Percentiles rank a stretch among this genome's conserved stretches.
Conservation (phyloP, 306 rosid genomes). For the Glycine latifolia region DNA sequence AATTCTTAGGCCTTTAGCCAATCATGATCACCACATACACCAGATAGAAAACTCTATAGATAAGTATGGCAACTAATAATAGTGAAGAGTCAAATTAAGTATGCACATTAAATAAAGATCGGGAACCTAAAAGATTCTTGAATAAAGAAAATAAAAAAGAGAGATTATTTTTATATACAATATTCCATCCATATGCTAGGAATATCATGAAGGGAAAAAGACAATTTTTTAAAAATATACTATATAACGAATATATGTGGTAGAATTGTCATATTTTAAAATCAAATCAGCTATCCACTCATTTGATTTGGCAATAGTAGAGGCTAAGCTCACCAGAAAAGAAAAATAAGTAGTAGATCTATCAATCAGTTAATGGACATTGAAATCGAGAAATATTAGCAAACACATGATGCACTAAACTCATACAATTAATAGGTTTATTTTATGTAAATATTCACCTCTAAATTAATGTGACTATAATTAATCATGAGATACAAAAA, state of each 20-base stretch:
- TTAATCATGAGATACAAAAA: neutral
- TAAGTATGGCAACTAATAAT: neutral
- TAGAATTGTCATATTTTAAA: neutral
- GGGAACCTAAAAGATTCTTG: neutral
- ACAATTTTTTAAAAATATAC: neutral
- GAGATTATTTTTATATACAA: neutral
- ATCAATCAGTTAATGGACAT: too few species aligned
- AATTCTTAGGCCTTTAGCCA: neutral
- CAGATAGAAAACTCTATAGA: neutral
- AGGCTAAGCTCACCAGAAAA: neutral
- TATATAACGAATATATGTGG: neutral
- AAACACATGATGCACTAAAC: neutral
- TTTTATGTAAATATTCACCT: neutral
- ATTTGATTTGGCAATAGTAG: neutral
- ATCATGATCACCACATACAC: constrained; percentile 2
- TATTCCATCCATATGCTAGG: neutral
- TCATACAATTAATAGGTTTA: neutral
- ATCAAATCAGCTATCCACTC: neutral
- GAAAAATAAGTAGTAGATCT: neutral
- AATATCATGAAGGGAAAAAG: neutral
- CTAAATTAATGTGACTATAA: neutral
- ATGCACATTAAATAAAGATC: neutral
- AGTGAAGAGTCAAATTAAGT: neutral
- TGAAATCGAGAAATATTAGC: neutral
- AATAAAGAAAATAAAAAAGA: neutral